Conservation (phyloP, 768 basidiomycete species). For the Mycena indigotica region DNA sequence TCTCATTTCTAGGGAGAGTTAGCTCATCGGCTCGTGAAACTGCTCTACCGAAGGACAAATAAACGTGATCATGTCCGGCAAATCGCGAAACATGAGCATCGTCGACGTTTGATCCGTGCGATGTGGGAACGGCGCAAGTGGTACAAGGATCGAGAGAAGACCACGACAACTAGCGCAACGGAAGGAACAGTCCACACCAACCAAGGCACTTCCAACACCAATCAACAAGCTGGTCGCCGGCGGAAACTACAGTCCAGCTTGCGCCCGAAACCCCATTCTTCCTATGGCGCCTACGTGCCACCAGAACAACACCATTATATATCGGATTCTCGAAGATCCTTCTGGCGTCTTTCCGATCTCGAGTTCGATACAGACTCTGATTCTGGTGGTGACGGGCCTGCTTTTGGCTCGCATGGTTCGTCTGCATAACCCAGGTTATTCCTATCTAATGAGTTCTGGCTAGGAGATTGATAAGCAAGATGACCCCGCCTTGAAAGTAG, state of each 20-base stretch:
- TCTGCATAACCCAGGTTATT: too few species aligned
- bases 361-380: background rate
- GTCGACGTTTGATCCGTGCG: background rate
- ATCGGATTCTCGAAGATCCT: constrained; percentile 6
- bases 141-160: background rate
- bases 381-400: background rate
- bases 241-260: background rate
- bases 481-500: background rate
- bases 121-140: background rate
- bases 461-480: too few species aligned
- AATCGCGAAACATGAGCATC: constrained; percentile 21
- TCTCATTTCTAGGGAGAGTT: constrained; percentile 32
- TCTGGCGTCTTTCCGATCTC: background rate
- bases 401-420: background rate
- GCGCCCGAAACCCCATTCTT: background rate
- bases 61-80: constrained; percentile 14
- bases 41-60: constrained; percentile 26
- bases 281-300: background rate
- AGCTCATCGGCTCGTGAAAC: constrained; percentile 32
- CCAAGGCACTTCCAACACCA: background rate
- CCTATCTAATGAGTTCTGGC: too few species aligned
- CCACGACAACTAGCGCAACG: background rate
- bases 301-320: too few species aligned
- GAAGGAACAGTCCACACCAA: background rate
- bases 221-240: background rate